These are phyloP conservation scores for Rhododendron ferrugineum DNA, from an alignment of 148 eudicot genomes.

Conservation along the genomic window DNA sequence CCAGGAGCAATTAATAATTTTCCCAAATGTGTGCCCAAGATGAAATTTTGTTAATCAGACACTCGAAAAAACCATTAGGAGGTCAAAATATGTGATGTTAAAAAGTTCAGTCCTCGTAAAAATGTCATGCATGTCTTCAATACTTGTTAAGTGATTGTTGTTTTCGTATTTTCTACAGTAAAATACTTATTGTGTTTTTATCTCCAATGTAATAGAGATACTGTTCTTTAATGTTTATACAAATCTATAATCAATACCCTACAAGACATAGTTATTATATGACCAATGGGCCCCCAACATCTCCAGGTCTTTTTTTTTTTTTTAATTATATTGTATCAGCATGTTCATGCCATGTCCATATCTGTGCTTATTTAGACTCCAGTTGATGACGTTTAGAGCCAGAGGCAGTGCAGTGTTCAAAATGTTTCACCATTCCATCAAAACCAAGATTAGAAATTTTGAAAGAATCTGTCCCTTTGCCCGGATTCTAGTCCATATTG, in stretches of 20 bases:
- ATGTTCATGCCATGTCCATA: background rate
- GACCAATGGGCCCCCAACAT: background rate
- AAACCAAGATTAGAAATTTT: background rate
- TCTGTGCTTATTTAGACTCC: background rate
- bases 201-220: background rate
- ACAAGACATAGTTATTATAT: background rate
- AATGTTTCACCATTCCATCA: background rate
- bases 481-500: background rate
- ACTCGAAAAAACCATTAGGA: background rate
- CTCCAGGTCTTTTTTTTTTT: background rate
- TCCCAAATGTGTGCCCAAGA: background rate
- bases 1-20: background rate
- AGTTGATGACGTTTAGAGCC: background rate
- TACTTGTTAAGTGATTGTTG: background rate
- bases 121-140: background rate
- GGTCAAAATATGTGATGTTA: background rate
- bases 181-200: background rate
- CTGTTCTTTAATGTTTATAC: background rate
- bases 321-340: background rate
- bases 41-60: background rate
- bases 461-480: slow-evolving; percentile 3
- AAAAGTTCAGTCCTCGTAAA: background rate
- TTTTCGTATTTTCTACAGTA: background rate
- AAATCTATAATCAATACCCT: background rate
- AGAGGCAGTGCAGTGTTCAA: background rate